These are phyloP conservation scores for Kandelia obovata DNA, from an alignment of 345 rosid genomes.

Conservation along the genomic window DNA sequence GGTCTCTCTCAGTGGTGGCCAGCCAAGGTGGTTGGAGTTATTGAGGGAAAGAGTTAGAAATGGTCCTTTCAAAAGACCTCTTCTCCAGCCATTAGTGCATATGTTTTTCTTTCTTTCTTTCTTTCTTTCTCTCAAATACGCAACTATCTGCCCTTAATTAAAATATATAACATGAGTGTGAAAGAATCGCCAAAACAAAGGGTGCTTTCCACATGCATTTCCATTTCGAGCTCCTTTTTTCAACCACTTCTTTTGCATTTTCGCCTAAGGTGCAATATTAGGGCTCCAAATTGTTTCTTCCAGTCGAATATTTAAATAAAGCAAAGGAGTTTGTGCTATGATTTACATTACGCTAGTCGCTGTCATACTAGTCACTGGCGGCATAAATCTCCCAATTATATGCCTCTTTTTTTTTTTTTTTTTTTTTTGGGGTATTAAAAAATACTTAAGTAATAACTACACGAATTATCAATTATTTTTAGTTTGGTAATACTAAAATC, in stretches of 20 bases:
- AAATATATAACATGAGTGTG: neutral
- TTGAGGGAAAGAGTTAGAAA: constrained; percentile 45
- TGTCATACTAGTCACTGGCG: constrained; percentile 27
- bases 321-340: neutral
- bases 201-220: neutral
- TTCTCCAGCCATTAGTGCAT: constrained; percentile 11
- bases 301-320: neutral
- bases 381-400: constrained; percentile 19
- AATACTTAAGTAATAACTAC: neutral
- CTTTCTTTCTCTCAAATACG: constrained; percentile 15
- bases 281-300: constrained; percentile 27
- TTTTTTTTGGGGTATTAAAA: too few relatives aligned
- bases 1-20: constrained; percentile 39
- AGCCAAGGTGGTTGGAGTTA: constrained; percentile 33
- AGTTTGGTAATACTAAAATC: too few relatives aligned
- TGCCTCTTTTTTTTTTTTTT: neutral
- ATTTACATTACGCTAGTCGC: constrained; percentile 20
- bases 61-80: constrained; percentile 29
- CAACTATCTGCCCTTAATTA: constrained; percentile 14
- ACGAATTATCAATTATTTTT: neutral
- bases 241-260: constrained; percentile 5
- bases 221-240: neutral
- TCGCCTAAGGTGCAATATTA: constrained; percentile 10
- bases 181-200: neutral
- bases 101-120: too few relatives aligned